Evolutionary conservation across 208 protist species (phyloP).

Genomic region (Leishmania guyanensis): DNA sequence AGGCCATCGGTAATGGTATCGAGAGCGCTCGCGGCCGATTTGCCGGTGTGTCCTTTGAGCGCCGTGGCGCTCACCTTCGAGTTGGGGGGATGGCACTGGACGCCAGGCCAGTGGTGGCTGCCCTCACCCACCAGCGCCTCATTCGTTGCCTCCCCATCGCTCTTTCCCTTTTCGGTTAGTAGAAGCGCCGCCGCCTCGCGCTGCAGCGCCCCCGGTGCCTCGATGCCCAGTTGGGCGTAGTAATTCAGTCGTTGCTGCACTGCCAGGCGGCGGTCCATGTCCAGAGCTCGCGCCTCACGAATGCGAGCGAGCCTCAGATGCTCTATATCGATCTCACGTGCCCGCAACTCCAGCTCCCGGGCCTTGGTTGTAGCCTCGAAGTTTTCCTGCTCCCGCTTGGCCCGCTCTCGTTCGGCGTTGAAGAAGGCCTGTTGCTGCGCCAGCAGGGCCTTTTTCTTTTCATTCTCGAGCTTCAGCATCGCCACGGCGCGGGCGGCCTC

Average conservation of each 20-base stretch:
- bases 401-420: conserved; percentile 50
- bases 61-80: not conserved
- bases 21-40: not conserved
- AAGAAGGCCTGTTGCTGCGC: conserved; percentile 46
- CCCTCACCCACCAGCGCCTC: not conserved
- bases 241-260: conserved; percentile 50
- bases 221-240: conserved; percentile 40
- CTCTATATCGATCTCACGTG: conserved; percentile 65
- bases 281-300: conserved; percentile 51
- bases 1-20: not conserved
- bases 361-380: conserved; percentile 49
- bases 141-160: not conserved
- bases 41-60: not conserved
- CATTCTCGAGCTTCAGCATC: conserved; percentile 63
- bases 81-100: not conserved
- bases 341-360: conserved; percentile 48
- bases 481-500: conserved; percentile 49
- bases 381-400: conserved; percentile 43
- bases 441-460: conserved; percentile 53
- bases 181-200: conserved; percentile 23
- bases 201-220: conserved; percentile 29
- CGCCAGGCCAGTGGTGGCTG: not conserved
- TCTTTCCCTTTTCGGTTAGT: not conserved
- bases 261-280: conserved; percentile 33
- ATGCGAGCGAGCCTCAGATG: conserved; percentile 40